Conservation (phyloP, 148 eudicot species). For the Rhododendron simsii region DNA sequence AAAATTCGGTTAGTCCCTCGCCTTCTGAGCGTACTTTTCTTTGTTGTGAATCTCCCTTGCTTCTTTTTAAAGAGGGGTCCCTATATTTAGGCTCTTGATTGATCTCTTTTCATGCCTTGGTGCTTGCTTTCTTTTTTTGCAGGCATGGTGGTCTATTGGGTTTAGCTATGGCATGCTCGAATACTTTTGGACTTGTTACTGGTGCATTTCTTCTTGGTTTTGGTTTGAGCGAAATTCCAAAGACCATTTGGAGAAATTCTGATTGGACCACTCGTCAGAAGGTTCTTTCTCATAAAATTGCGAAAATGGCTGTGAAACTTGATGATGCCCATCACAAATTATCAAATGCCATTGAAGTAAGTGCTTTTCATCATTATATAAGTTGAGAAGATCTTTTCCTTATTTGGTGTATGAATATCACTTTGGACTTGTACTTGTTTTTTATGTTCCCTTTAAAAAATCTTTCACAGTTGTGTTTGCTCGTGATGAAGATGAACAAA, state of each 20-base stretch:
- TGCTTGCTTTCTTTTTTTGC: constrained; percentile 13
- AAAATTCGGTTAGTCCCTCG: constrained; percentile 46
- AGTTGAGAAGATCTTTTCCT: background rate
- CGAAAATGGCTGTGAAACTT: constrained; percentile 85
- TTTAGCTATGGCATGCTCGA: constrained; percentile 96
- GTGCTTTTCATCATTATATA: constrained; percentile 16
- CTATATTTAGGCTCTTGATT: background rate
- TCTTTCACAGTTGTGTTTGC: background rate
- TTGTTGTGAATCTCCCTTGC: background rate
- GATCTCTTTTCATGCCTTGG: background rate
- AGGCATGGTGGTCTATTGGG: constrained; percentile 71
- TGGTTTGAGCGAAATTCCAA: constrained; percentile 95
- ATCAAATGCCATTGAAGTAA: constrained; percentile 91
- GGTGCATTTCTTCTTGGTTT: constrained; percentile 98
- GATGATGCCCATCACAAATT: constrained; percentile 91
- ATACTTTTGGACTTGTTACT: constrained; percentile 97
- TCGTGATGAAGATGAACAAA: background rate
- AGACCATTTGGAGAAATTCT: constrained; percentile 86
- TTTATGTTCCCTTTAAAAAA: background rate
- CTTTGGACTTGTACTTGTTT: background rate
- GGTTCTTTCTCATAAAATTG: constrained; percentile 80
- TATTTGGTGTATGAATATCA: background rate
- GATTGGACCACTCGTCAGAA: constrained; percentile 89
- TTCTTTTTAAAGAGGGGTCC: constrained; percentile 6
- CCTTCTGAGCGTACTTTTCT: constrained; percentile 4